Evolutionary conservation across 768 basidiomycete species (phyloP).

Genomic region (Pisolithus tinctorius): DNA sequence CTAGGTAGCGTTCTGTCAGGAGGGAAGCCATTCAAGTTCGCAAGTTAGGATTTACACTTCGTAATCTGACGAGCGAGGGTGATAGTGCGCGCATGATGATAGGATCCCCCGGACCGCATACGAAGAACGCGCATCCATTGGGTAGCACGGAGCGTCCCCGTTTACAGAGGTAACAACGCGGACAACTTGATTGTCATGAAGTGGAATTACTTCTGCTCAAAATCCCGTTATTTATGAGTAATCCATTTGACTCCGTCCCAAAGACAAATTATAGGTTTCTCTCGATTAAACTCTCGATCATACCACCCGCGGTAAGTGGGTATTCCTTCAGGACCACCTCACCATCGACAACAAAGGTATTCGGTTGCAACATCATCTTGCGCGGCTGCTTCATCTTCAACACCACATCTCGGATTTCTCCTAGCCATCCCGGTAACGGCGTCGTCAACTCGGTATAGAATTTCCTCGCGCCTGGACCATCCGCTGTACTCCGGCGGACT

Average conservation of each 20-base stretch:
- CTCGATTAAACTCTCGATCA: conserved; percentile 81
- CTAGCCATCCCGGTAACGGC: conserved; percentile 65
- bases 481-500: conserved; percentile 80
- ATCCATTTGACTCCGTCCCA: background rate
- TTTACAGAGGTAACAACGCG: no score
- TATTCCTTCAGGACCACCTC: conserved; percentile 78
- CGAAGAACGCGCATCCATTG: background rate
- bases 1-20: conserved; percentile 56
- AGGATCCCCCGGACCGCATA: background rate
- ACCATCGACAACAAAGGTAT: conserved; percentile 58
- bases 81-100: background rate
- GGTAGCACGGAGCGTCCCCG: background rate
- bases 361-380: conserved; percentile 82
- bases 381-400: conserved; percentile 81
- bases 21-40: conserved; percentile 28
- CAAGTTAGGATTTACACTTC: background rate
- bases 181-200: background rate
- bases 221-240: background rate
- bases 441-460: conserved; percentile 79
- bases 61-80: no score
- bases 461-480: conserved; percentile 68
- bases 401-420: conserved; percentile 70
- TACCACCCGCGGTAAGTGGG: conserved; percentile 61
- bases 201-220: background rate
- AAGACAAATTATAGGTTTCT: conserved; percentile 37